phyloP scores from a whole-genome alignment of 2,329 filamentous ascomycete species.

The Alternaria hordeiaustralica region DNA sequence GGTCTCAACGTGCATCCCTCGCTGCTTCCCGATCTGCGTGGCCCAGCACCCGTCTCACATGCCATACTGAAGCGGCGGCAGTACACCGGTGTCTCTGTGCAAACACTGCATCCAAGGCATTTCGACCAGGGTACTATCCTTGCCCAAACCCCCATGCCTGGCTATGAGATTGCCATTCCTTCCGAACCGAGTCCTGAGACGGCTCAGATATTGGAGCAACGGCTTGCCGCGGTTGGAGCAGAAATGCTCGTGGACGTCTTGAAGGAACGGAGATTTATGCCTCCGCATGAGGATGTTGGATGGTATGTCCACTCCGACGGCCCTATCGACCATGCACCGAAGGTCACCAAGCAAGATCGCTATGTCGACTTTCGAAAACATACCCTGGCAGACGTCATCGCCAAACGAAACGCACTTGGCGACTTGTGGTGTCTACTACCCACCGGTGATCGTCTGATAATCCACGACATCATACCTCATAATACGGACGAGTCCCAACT shows the following conservation, averaged over 20 bases:
- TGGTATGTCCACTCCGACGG: conserved; percentile 32
- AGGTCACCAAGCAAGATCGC: conserved; percentile 70
- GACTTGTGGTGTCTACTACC: conserved; percentile 65
- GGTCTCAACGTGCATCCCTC: conserved; percentile 95
- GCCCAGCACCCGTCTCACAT: conserved; percentile 85
- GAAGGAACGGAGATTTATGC: conserved; percentile 67
- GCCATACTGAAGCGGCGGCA: conserved; percentile 70
- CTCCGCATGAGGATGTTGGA: conserved; percentile 58
- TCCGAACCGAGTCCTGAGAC: conserved; percentile 50
- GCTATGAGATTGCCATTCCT: conserved; percentile 55
- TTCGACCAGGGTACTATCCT: conserved; percentile 85
- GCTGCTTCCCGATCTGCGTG: conserved; percentile 82
- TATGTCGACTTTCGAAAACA: conserved; percentile 67
- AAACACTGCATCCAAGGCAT: conserved; percentile 76
- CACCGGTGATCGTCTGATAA: conserved; percentile 36
- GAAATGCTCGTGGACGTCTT: conserved; percentile 73
- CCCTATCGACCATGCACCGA: conserved; percentile 66
- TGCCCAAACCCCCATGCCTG: conserved; percentile 66
- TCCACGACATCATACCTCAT: conserved; percentile 23
- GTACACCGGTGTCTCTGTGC: conserved; percentile 78
- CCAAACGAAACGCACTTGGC: conserved; percentile 66
- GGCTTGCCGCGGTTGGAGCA: conserved; percentile 69
- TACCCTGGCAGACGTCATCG: conserved; percentile 61
- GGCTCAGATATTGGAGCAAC: conserved; percentile 57
- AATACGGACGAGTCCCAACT: not conserved